Conservation (phyloP, 139 green algal species). For the Chlamydomonas eustigma region DNA sequence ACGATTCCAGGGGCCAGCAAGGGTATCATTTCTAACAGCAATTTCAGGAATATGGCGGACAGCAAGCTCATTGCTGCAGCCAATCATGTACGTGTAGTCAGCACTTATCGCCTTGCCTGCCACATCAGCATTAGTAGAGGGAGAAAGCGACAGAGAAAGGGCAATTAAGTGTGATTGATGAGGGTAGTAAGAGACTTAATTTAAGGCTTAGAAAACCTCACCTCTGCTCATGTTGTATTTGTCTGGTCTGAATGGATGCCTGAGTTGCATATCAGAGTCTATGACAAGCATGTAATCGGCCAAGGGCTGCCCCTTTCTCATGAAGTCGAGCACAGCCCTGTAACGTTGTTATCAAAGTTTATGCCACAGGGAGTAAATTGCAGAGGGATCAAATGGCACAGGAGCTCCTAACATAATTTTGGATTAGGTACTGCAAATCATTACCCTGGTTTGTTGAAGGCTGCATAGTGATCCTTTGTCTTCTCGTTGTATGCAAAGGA, state of each 20-base stretch:
- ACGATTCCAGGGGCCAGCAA: slow-evolving; percentile 44
- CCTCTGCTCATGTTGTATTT: slow-evolving; percentile 34
- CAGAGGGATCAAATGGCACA: too few species aligned
- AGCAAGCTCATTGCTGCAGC: slow-evolving; percentile 61
- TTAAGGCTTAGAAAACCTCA: too few species aligned
- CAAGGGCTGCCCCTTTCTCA: slow-evolving; percentile 2
- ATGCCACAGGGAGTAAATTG: too few species aligned
- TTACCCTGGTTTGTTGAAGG: slow-evolving; percentile 67
- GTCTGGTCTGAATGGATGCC: slow-evolving; percentile 38
- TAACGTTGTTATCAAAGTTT: too few species aligned
- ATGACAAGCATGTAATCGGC: slow-evolving; percentile 14
- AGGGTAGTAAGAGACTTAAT: too few species aligned
- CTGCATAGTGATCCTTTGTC: slow-evolving; percentile 30
- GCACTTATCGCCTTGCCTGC: slow-evolving; percentile 38
- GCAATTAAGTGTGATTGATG: too few species aligned
- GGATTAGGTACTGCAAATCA: too few species aligned
- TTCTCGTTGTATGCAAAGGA: slow-evolving; percentile 36
- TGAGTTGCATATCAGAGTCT: slow-evolving; percentile 48
- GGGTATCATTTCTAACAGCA: slow-evolving; percentile 56
- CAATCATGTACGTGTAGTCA: slow-evolving; percentile 39
- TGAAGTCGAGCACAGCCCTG: slow-evolving; percentile 19
- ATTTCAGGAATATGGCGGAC: slow-evolving; percentile 62
- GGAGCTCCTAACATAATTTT: too few species aligned
- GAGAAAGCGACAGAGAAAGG: too few species aligned
- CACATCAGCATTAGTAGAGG: too few species aligned